These are phyloP conservation scores for Tylopilus subfusipes DNA, from an alignment of 768 basidiomycete genomes.

Conservation along the genomic window DNA sequence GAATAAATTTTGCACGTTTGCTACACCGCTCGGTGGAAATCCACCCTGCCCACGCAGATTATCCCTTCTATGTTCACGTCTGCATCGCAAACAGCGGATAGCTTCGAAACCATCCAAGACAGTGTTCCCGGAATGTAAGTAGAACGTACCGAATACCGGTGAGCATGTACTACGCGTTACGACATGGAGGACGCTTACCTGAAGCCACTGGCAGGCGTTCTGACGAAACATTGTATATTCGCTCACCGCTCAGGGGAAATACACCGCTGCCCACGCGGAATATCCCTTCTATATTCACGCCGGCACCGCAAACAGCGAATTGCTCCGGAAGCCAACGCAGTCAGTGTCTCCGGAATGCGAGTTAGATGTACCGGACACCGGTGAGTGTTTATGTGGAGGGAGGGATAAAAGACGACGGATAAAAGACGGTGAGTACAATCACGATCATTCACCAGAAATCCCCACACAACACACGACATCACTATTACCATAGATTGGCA, in stretches of 20 bases:
- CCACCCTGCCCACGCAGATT: background rate
- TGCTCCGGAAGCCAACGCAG: background rate
- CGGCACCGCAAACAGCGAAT: background rate
- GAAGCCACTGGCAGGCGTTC: background rate
- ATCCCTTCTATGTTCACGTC: background rate
- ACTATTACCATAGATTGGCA: background rate
- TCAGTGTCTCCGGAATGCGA: background rate
- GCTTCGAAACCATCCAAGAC: background rate
- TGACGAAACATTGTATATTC: background rate
- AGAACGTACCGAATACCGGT: no score
- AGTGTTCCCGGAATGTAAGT: no score
- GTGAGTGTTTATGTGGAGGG: background rate
- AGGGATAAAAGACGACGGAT: no score
- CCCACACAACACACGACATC: background rate
- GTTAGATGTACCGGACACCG: no score
- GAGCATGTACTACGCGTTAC: no score
- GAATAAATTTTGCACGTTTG: background rate
- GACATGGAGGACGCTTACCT: background rate
- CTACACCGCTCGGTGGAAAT: background rate
- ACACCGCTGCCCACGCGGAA: background rate
- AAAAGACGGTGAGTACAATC: background rate
- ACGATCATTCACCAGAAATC: background rate
- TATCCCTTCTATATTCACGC: background rate
- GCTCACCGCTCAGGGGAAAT: background rate
- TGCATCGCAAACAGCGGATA: background rate